Base-by-base conservation (phyloP, 2,329 filamentous ascomycete genomes). In the Thelonectria discophora region DNA sequence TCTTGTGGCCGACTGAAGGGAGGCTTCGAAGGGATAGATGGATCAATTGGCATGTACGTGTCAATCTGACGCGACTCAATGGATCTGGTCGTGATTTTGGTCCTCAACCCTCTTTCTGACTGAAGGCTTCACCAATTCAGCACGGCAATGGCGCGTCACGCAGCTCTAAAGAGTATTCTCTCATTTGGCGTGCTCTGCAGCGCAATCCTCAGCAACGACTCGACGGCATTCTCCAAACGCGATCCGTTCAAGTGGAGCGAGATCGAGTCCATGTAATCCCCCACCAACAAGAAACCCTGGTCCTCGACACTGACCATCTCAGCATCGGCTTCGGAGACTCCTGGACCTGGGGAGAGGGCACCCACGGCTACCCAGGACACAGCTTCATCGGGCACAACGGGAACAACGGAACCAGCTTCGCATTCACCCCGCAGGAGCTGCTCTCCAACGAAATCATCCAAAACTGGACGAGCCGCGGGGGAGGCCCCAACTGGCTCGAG, bases 301-400 rank as follows among this genome's bases (percentile, higher is more conserved):
- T 17, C 11, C 37, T 13, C 37, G 17, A 40, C 40, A 18, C 40
- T 15, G 10, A 10, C 34, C 6, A 20, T 48, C 53, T 2, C 15
- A 64, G 54, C 9, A 37, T 64, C 13, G 46, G 57, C 1, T 63
- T 63, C 10, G 61, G 61, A 5, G 61, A 63, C 40, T 63, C 60
- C 12, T 63, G 59, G 37, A 63, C 61, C 20, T 63, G 20, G 6
- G 43, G 56, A 2, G 57, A 63, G n/a, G 61, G 61, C 4, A 60
- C 56, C 6, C 34, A 10, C 13, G 52, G 61, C 8, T 53, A 63
- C 20, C 61, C 56, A 37, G 55, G 51, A 9, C 60, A 56, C 20
- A 60, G 61, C 43, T 63, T 60, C 13, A 63, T 63, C 20, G 61
- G 57, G 12, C 48, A 55, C 20, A 53, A 60, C 15, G 46, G 54